phyloP scores from a whole-genome alignment of 768 basidiomycete genomes.

The Pleurotus cornucopiae region DNA sequence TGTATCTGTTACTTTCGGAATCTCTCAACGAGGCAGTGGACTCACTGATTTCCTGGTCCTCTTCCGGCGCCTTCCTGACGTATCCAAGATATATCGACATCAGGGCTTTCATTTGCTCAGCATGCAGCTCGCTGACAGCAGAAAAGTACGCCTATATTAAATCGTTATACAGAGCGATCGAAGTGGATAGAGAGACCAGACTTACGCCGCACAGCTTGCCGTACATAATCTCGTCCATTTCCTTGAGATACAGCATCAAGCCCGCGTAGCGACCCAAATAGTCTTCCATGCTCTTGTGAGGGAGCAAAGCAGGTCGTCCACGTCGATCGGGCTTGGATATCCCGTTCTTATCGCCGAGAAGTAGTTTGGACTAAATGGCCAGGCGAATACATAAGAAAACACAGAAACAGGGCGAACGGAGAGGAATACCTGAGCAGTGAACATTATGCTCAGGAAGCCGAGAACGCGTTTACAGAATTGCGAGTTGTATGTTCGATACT shows the following conservation, averaged over 20 bases:
- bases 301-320: conserved; percentile 43
- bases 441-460: conserved; percentile 90
- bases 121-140: conserved; percentile 77
- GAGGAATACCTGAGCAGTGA: conserved; percentile 71
- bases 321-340: conserved; percentile 38
- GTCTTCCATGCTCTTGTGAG: conserved; percentile 73
- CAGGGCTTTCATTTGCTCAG: conserved; percentile 72
- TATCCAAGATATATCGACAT: conserved; percentile 52
- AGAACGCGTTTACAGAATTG: conserved; percentile 92
- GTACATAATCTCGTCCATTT: conserved; percentile 91
- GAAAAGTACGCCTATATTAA: conserved; percentile 80
- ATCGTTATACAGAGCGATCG: neutral
- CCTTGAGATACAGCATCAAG: conserved; percentile 87
- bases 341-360: conserved; percentile 62
- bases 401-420: neutral
- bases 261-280: conserved; percentile 89
- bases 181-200: conserved; percentile 8
- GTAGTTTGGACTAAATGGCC: conserved; percentile 52
- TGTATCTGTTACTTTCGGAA: neutral
- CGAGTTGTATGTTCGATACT: conserved; percentile 83
- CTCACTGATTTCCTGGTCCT: conserved; percentile 71
- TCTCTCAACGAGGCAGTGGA: neutral
- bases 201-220: conserved; percentile 86
- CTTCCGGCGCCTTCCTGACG: conserved; percentile 66
- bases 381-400: neutral